phyloP scores from a whole-genome alignment of 2,329 filamentous ascomycete species.

The Mariannaea sp. region DNA sequence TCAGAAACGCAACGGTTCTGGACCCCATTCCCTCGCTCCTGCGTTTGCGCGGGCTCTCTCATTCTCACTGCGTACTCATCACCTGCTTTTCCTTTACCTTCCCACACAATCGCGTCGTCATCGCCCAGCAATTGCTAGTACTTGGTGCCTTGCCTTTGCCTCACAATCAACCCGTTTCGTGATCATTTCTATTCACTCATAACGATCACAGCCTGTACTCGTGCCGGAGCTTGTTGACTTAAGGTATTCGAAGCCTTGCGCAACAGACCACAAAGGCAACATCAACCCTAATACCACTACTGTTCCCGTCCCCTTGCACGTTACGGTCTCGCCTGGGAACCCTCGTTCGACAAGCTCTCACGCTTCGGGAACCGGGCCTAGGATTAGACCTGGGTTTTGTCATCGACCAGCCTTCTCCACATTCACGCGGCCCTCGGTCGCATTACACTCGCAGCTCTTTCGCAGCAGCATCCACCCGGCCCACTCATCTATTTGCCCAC shows the following conservation, averaged over 20 bases:
- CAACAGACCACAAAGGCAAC: conserved; percentile 11
- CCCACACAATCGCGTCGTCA: conserved; percentile 8
- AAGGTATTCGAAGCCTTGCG: conserved; percentile 4
- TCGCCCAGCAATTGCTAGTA: conserved; percentile 1
- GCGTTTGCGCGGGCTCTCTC: conserved; percentile 1
- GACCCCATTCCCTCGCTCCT: conserved; percentile 12
- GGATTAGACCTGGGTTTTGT: conserved; percentile 3
- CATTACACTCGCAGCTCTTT: conserved; percentile 31
- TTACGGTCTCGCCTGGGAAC: conserved; percentile 27
- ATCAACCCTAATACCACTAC: not conserved
- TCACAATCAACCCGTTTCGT: conserved; percentile 13
- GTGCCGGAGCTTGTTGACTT: conserved; percentile 4
- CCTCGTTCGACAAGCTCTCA: conserved; percentile 19
- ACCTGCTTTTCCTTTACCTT: not conserved
- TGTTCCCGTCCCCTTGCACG: conserved; percentile 8
- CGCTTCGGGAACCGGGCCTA: conserved; percentile 15
- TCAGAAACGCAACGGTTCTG: conserved; percentile 14
- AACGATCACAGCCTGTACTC: conserved; percentile 9
- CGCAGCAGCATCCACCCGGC: conserved; percentile 15
- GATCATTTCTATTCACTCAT: conserved; percentile 3
- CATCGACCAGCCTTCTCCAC: conserved; percentile 32
- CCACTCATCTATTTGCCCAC: conserved; percentile 7
- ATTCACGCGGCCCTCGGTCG: conserved; percentile 34
- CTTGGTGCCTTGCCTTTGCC: not conserved
- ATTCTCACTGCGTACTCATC: no score